phyloP scores from a whole-genome alignment of 495 filamentous ascomycete species.

The Mytilinidion resinicola region DNA sequence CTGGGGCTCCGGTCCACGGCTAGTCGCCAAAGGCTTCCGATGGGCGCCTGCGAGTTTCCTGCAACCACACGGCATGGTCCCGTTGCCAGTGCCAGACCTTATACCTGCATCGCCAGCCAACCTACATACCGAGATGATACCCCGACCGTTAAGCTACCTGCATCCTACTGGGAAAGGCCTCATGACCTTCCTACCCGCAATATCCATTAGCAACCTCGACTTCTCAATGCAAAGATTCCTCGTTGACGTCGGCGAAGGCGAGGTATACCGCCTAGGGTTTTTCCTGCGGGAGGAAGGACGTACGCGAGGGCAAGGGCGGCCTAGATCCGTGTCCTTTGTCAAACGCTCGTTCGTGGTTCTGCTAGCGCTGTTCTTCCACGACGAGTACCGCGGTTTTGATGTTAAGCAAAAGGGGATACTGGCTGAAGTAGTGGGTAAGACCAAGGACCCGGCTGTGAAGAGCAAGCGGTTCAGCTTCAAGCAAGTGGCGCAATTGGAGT shows the following conservation, averaged over 20 bases:
- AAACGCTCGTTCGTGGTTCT: neutral
- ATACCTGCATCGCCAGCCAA: neutral
- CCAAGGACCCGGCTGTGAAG: neutral
- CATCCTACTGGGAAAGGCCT: conserved; percentile 3
- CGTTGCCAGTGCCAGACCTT: neutral
- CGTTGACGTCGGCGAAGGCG: neutral
- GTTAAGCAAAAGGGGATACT: neutral
- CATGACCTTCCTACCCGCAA: neutral
- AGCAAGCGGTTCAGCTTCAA: neutral
- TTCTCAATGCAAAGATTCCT: neutral
- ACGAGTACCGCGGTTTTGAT: neutral
- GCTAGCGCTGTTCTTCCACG: neutral
- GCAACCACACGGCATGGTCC: neutral
- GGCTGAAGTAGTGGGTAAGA: neutral
- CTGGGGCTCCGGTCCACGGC: neutral
- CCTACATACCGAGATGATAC: neutral
- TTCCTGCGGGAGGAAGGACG: neutral
- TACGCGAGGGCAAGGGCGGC: neutral
- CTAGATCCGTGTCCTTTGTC: neutral
- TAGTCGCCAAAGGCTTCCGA: neutral
- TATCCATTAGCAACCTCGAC: neutral
- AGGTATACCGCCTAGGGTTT: neutral
- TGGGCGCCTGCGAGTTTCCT: conserved; percentile 9
- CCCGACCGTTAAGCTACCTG: neutral
- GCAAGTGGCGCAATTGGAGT: neutral